A percentile compares a stretch with the other conserved stretches of the same genome.
Conservation (phyloP, 441 rosid genomes). For the Sinapis alba region DNA sequence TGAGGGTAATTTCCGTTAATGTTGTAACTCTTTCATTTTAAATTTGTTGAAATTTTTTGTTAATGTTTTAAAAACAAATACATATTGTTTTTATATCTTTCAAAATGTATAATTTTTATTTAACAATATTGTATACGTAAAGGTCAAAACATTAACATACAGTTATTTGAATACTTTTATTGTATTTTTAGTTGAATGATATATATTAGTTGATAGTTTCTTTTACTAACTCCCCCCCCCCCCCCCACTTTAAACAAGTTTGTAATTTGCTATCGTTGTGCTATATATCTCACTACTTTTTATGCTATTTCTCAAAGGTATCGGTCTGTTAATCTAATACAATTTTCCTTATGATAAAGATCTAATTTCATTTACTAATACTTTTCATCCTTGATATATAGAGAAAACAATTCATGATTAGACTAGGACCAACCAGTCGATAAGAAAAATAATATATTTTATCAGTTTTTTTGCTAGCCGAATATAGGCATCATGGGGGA, state of each 20-base stretch:
- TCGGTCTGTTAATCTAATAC: background rate
- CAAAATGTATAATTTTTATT: too few species aligned
- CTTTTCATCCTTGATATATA: background rate
- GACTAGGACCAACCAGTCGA: slow-evolving; percentile 23
- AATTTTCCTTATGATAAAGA: background rate
- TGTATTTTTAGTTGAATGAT: background rate
- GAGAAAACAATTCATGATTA: slow-evolving; percentile 21
- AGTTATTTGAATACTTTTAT: too few species aligned
- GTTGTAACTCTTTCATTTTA: too few species aligned
- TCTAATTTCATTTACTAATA: background rate
- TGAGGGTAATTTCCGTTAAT: background rate
- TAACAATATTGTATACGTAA: too few species aligned
- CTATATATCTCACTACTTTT: background rate
- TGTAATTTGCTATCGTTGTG: background rate
- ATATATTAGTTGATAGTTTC: background rate
- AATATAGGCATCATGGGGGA: slow-evolving; percentile 19
- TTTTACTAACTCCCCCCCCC: background rate
- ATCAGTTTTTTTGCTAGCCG: slow-evolving; percentile 2
- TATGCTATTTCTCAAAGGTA: background rate
- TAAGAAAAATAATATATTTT: background rate
- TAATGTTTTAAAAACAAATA: too few species aligned
- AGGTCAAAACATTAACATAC: too few species aligned
- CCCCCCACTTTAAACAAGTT: background rate
- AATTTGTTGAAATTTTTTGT: too few species aligned
- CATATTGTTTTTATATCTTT: too few species aligned